Base-by-base conservation (phyloP, 2,329 filamentous ascomycete genomes). In the Lachnellula cervina region DNA sequence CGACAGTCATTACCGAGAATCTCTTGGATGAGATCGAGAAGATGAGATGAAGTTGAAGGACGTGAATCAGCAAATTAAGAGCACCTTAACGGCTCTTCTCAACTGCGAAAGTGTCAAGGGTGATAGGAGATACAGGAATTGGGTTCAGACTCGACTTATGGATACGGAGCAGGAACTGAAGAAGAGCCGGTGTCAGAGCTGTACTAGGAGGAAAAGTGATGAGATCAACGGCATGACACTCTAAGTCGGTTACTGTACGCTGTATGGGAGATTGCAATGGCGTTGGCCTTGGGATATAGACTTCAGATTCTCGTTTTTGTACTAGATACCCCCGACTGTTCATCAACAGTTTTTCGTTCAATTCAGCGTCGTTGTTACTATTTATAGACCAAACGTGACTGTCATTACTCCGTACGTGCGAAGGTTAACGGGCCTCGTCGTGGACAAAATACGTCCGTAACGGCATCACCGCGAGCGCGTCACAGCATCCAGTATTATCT, bases 51-150 rank as follows among this genome's bases (percentile, higher is more conserved):
- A 73, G 58, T 66, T 79, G n/a, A 73, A 71, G 56, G 69, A 77
- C 43, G 72, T 80, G 66, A 80, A 79, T 59, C 71, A 77, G 50
- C 75, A 78, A 59, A 80, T 80, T 67, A 80, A 81, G 62, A 72
- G 71, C 19, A 79, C 76, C 9, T 71, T 82, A 48, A 81, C 78
- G 11, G 77, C 80, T 56, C 69, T 82, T 1, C 68, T 82, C 52
- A 81, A 81, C 59, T 79, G 77, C 47, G 75, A 78, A 16, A 73
- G 72, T 42, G 78, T 80, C 3, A 73, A 72, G 42, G 64, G 69
- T 9, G 77, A 81, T 65, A 65, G 69, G 1, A 72, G 72, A 57
- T 74, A 74, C 61, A 71, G 79, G 42, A 68, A 69, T 16, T 81
- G 77, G 77, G 74, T 81, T 13, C 79, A 81, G 61, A 72, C 71